These are phyloP conservation scores for Thermothelomyces thermophilus DNA, from an alignment of 2,329 filamentous ascomycete species.

Conservation along the genomic window DNA sequence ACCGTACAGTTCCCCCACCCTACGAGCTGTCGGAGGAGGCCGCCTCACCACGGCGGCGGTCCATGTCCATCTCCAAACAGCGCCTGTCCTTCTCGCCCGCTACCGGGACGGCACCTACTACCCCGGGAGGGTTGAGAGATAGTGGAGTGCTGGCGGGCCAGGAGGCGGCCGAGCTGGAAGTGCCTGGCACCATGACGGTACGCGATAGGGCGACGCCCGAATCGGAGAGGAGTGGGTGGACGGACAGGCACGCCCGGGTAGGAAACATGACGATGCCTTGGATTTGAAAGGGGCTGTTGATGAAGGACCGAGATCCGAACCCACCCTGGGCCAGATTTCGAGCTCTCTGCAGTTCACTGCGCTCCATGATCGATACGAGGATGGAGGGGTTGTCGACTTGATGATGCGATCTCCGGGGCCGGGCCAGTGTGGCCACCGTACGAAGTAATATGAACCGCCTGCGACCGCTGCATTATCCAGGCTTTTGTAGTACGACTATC, in stretches of 20 bases:
- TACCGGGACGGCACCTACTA: not conserved
- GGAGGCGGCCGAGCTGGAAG: conserved; percentile 13
- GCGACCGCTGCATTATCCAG: no score
- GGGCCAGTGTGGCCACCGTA: no score
- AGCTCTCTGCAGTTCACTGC: no score
- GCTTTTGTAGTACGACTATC: no score
- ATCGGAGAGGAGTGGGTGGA: conserved; percentile 18
- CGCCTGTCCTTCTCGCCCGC: conserved; percentile 6
- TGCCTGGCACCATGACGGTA: conserved; percentile 7
- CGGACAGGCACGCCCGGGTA: conserved; percentile 10
- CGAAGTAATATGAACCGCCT: no score
- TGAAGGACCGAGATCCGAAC: not conserved
- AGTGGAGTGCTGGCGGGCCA: conserved; percentile 10
- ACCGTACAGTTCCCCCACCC: conserved; percentile 10
- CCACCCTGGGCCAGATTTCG: no score
- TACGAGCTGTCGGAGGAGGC: conserved; percentile 22
- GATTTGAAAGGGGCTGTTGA: not conserved
- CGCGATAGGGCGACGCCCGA: conserved; percentile 13
- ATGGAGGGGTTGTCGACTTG: no score
- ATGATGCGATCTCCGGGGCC: no score
- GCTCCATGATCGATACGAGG: no score
- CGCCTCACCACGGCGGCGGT: conserved; percentile 7
- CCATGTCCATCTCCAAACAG: conserved; percentile 3
- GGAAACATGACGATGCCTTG: not conserved
- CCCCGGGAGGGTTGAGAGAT: not conserved